A percentile compares a stretch with the other conserved stretches of the same genome.
phyloP scores from a whole-genome alignment of 495 filamentous ascomycete species.

The Chaetomium fimeti region DNA sequence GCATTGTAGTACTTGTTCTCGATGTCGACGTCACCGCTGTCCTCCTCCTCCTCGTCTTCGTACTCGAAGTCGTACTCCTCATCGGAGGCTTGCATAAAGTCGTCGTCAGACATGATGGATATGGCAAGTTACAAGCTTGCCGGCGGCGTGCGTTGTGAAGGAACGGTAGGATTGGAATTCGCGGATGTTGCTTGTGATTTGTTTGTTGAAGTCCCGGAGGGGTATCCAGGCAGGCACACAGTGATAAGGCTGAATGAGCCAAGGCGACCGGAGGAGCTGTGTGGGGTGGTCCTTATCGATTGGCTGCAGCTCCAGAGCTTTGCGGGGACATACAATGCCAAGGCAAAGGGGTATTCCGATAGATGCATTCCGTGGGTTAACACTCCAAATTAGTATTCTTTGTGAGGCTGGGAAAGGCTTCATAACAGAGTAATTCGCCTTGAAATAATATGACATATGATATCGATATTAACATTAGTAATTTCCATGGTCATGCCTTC shows the following conservation, averaged over 20 bases:
- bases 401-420: neutral
- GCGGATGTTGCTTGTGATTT: neutral
- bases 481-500: too few species aligned
- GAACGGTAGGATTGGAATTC: neutral
- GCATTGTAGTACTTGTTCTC: slow-evolving; percentile 99
- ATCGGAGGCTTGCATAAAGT: slow-evolving; percentile 97
- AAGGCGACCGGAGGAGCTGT: slow-evolving; percentile 16
- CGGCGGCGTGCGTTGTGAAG: neutral
- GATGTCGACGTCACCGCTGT: slow-evolving; percentile 84
- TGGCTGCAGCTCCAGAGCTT: slow-evolving; percentile 2
- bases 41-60: slow-evolving; percentile 84
- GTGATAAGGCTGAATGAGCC: slow-evolving; percentile 20
- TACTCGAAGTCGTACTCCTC: slow-evolving; percentile 98
- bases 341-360: neutral
- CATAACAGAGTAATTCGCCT: too few species aligned
- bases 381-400: neutral
- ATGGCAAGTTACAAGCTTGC: neutral
- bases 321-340: too few species aligned
- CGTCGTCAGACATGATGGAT: slow-evolving; percentile 85
- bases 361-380: neutral
- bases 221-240: slow-evolving; percentile 10
- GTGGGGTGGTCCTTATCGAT: slow-evolving; percentile 33
- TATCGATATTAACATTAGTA: too few species aligned
- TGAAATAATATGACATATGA: neutral
- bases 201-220: neutral